Base-by-base conservation (phyloP, 2,329 filamentous ascomycete species). In the Stemphylium beticola region DNA sequence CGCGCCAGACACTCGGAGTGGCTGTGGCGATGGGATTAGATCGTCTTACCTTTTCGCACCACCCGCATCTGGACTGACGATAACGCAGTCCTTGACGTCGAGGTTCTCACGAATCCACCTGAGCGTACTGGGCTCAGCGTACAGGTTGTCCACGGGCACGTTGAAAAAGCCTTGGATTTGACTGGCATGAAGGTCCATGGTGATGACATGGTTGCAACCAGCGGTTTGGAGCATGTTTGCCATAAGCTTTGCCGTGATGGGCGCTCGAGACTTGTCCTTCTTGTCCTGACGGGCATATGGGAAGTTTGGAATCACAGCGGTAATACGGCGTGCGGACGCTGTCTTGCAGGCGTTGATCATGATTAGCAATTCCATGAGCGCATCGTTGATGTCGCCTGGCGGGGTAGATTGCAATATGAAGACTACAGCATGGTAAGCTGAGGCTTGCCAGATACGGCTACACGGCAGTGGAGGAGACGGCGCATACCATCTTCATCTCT, bases 141-240 rank as follows among this genome's bases (percentile, higher is more conserved):
- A 97, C 38, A 98, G 84, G 76, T 97, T 89, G 72, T 89, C 87
- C 24, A 89, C 86, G 4, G 86, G 87, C 14, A 89, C 85, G 59
- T 96, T 96, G 83, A 97, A 97, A 81, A 98, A 97, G 37, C 93
- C 93, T 78, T 96, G 91, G 59, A 96, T 96, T 81, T 97, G 93
- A 55, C 88, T 92, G 54, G 92, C 93, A 73, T 97, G 93, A 54
- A 97, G 83, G 72, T 97, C 93, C 91, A 97, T 96, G 15, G 93
- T 97, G 65, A 97, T 96, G 68, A 96, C 89, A 74, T 93, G 90
- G 75, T 92, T 92, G 77, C 92, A 96, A 52, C 93, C 93, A 38
- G 93, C 93, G 2, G 92, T 96, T 76, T 96, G 92, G 51, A 98
- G 83, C 93, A 98, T 97, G 78, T 98, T 97, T 53, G 93, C 93